Evolutionary conservation across 129 eudicot species (phyloP).

Genomic region (Flaveria trinervia): DNA sequence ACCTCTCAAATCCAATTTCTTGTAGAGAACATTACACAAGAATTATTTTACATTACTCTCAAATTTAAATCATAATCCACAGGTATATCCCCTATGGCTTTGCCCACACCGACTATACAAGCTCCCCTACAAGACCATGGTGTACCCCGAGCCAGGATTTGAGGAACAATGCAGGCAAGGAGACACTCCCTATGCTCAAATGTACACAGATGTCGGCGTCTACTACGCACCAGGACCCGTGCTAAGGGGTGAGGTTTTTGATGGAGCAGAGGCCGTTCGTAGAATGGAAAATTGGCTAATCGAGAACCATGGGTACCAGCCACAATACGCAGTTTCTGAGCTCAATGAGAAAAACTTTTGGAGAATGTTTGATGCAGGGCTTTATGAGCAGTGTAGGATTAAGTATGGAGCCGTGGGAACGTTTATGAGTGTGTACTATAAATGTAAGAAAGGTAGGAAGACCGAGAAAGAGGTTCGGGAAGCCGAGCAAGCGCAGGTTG

Average conservation of each 20-base stretch:
- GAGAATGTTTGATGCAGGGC: slow-evolving; percentile 90
- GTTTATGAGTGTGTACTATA: slow-evolving; percentile 91
- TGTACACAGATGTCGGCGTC: slow-evolving; percentile 92
- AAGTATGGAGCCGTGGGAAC: slow-evolving; percentile 90
- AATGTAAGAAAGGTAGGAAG: slow-evolving; percentile 92
- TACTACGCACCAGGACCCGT: slow-evolving; percentile 91
- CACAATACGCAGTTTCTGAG: slow-evolving; percentile 87
- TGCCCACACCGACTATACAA: slow-evolving; percentile 85
- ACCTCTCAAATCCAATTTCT: background rate
- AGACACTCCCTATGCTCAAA: slow-evolving; percentile 79
- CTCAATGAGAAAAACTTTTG: slow-evolving; percentile 84
- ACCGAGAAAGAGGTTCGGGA: slow-evolving; percentile 94
- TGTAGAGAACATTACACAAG: background rate
- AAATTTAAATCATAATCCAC: background rate
- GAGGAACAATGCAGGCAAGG: slow-evolving; percentile 74
- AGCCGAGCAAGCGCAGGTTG: slow-evolving; percentile 79
- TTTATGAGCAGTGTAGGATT: slow-evolving; percentile 69
- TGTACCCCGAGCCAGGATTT: slow-evolving; percentile 87
- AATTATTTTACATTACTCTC: background rate
- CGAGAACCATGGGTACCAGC: slow-evolving; percentile 90
- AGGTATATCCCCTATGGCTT: slow-evolving; percentile 92
- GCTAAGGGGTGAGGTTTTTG: slow-evolving; percentile 82
- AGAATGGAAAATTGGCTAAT: slow-evolving; percentile 77
- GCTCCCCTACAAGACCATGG: slow-evolving; percentile 80
- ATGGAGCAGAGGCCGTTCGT: slow-evolving; percentile 75